Evolutionary conservation across 2,329 filamentous ascomycete species (phyloP), one percentile per base, ranked within the genome.

Genomic region (Grosmannia serpens): DNA sequence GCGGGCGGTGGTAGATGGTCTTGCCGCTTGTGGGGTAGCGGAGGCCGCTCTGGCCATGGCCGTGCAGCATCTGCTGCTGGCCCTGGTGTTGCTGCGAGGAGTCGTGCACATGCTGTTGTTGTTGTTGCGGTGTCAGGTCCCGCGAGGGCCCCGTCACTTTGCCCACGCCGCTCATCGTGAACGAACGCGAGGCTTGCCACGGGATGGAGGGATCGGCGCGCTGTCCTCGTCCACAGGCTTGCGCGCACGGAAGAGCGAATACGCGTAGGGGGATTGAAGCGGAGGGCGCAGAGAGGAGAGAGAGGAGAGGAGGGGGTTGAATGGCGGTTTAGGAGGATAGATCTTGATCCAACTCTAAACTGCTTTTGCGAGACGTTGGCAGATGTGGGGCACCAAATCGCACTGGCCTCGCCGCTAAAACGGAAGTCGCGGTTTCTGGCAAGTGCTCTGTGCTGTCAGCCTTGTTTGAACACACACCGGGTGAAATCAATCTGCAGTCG

Each of bases 1-100:
- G 79, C 62, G 95, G 91, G 58, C 94, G 84, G 77, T 96, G 91
- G 77, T 97, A 99, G 76, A 99, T 97, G 64, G 91, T 96, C 77
- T 97, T 97, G 76, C 91, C 90, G 72, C 85, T 95, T 59, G 89
- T 89, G 53, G 94, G 92, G 68, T 95, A 89, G 65, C 91, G 88
- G 62, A 99, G 85, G 29, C 88, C 86, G 38, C 79, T 70, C 64
- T 79, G 72, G 58, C 75, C 77, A 69, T 49, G 78, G 17, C 33
- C 77, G 64, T 54, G 55, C 38, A 11, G 11, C n/a, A 7, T 22
- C 15, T 47, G 53, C 10, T 52, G 52, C 11, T 44, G 56, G 24
- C 33, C 53, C 20, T 13, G 17, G 35, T 59, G 50, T 33, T 41
- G 55, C 27, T 56, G 59, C n/a, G 47, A 29, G 26, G 47, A 13